Percentiles rank a stretch among this genome's conserved stretches.
Evolutionary conservation across 257 asterid species (phyloP).

Genomic region (Lantana camara): DNA sequence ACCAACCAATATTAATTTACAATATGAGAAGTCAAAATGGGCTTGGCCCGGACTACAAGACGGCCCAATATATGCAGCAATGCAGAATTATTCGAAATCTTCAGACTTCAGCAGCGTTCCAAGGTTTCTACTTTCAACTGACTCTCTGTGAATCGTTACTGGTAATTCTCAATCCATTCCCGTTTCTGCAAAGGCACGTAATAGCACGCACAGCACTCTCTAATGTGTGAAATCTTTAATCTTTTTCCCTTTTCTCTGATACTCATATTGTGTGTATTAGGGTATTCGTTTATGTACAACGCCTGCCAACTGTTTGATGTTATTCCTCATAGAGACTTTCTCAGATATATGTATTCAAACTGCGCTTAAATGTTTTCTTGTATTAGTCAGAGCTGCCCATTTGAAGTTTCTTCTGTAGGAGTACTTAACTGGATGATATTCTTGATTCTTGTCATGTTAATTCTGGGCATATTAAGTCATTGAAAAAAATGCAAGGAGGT

Average conservation of each 20-base stretch:
- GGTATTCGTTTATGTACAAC: too few relatives aligned
- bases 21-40: not conserved
- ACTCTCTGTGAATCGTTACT: not conserved
- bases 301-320: constrained; percentile 12
- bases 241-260: not conserved
- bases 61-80: not conserved
- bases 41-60: not conserved
- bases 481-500: too few relatives aligned
- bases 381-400: not conserved
- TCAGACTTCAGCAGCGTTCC: too few relatives aligned
- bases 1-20: not conserved
- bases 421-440: too few relatives aligned
- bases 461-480: too few relatives aligned
- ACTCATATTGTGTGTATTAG: not conserved
- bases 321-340: not conserved
- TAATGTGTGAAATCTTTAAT: not conserved
- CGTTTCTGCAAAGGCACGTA: not conserved
- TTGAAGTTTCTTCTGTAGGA: not conserved
- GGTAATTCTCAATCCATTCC: not conserved
- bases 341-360: not conserved
- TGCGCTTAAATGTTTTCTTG: not conserved
- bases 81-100: not conserved
- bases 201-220: not conserved
- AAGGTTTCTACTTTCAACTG: not conserved
- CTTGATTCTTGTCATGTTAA: not conserved